Evolutionary conservation across 495 filamentous ascomycete species (phyloP), one percentile per base, ranked within the genome.

Genomic region (Cercophora newfieldiana): DNA sequence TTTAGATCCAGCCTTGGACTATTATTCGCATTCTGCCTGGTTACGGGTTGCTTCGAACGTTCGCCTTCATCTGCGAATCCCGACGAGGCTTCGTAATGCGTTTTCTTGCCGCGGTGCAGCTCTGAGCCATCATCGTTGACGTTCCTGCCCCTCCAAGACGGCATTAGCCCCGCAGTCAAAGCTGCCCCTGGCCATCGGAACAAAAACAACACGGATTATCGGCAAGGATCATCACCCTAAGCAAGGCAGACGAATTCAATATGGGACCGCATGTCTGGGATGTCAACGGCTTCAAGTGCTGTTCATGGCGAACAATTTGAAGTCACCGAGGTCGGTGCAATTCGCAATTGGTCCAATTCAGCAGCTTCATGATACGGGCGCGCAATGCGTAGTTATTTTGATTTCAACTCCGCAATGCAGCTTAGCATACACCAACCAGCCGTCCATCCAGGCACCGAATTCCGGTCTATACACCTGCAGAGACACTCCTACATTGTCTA

Each of bases 91-190:
- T 16, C 18, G 37, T 16, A 8, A 44, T 44, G 37, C 37, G 12
- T 44, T 44, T 14, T n/a, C 24, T 53, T 22, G 21, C 50, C 50
- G 50, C 2, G 50, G 50, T 53, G 50, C 50, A 7, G 59, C 59
- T 51, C 59, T 31, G 59, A 48, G 59, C 59, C 59, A 61, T 16
- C 44, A 26, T 51, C 48, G 59, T 61, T 61, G 59, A 51, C 59
- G 37, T 61, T 29, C 47, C 44, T 26, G 24, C 5, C 59, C 59
- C 44, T 25, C 33, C 47, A 53, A 53, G 7, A 14, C 50, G 21
- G 8, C 50, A 26, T 26, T 25, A 29, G 54, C 54, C 54, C 54
- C 54, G 54, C 54, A 57, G 29, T 57, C 54, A 7, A 57, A 26
- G 26, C 54, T 57, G 48, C 47, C 24, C 59, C 44, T 51, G 47